phyloP scores from a whole-genome alignment of 23 red algal genomes.

The Gracilaria vermiculophylla region DNA sequence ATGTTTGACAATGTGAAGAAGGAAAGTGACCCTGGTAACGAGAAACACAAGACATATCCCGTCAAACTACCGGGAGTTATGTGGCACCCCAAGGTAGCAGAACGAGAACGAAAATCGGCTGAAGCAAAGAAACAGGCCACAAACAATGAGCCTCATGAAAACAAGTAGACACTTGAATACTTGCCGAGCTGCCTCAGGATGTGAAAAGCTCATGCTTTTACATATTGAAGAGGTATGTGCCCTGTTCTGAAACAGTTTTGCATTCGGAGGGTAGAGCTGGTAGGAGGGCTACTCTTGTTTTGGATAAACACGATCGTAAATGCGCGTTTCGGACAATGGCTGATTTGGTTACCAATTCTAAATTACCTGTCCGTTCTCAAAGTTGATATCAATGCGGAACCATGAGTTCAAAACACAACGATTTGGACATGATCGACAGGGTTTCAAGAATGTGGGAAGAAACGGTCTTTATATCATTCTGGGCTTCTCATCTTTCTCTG shows the following conservation, averaged over 20 bases:
- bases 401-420: neutral
- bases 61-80: slow-evolving; percentile 43
- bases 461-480: neutral
- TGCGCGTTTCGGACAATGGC: no score
- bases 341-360: no score
- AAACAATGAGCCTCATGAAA: neutral
- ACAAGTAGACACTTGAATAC: neutral
- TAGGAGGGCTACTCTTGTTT: no score
- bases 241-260: no score
- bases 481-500: neutral
- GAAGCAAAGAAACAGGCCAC: neutral
- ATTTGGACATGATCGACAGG: no score
- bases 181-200: neutral
- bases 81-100: slow-evolving; percentile 44
- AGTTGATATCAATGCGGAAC: neutral
- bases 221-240: no score
- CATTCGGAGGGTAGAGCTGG: no score
- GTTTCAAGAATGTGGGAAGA: neutral
- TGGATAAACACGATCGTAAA: no score
- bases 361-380: no score
- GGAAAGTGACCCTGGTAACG: slow-evolving; percentile 10
- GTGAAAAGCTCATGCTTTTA: neutral
- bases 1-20: slow-evolving; percentile 39
- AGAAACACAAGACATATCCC: slow-evolving; percentile 41
- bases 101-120: slow-evolving; percentile 34